Conservation (phyloP, 768 basidiomycete genomes). For the Zangia roseola region DNA sequence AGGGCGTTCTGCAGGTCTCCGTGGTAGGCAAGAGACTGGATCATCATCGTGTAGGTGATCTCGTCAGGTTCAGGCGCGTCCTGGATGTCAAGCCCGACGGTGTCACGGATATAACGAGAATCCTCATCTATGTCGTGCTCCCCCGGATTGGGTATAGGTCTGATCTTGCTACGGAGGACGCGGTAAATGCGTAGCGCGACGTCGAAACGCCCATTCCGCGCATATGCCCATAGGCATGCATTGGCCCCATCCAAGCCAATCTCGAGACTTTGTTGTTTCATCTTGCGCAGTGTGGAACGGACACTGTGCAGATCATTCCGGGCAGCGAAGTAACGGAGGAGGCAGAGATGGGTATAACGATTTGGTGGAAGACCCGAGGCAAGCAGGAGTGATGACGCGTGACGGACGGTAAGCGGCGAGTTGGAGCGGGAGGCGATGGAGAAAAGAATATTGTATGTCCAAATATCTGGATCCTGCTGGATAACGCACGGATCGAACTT, state of each 20-base stretch:
- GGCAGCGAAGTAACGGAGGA: slow-evolving; percentile 54
- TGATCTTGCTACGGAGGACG: slow-evolving; percentile 53
- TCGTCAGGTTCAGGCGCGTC: slow-evolving; percentile 52
- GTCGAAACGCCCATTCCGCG: slow-evolving; percentile 49
- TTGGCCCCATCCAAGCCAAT: slow-evolving; percentile 69
- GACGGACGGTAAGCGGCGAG: slow-evolving; percentile 42
- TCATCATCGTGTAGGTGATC: slow-evolving; percentile 64
- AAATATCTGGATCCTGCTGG: slow-evolving; percentile 52
- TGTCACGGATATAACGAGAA: slow-evolving; percentile 38
- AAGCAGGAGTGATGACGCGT: slow-evolving; percentile 53
- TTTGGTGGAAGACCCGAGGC: slow-evolving; percentile 56
- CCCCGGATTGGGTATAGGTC: slow-evolving; percentile 35
- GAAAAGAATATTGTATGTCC: slow-evolving; percentile 69
- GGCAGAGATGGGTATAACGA: slow-evolving; percentile 58
- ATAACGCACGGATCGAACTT: not conserved
- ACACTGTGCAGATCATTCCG: slow-evolving; percentile 51
- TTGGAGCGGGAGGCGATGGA: slow-evolving; percentile 58
- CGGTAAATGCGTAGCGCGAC: slow-evolving; percentile 63
- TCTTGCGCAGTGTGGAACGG: slow-evolving; percentile 51
- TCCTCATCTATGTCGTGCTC: slow-evolving; percentile 39
- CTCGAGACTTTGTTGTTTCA: slow-evolving; percentile 49
- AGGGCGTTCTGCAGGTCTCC: slow-evolving; percentile 62
- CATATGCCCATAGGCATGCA: slow-evolving; percentile 69
- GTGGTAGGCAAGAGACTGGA: slow-evolving; percentile 70
- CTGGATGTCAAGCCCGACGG: slow-evolving; percentile 45